These are phyloP conservation scores for Drechmeria coniospora DNA, from an alignment of 2,329 filamentous ascomycete genomes.

Conservation along the genomic window DNA sequence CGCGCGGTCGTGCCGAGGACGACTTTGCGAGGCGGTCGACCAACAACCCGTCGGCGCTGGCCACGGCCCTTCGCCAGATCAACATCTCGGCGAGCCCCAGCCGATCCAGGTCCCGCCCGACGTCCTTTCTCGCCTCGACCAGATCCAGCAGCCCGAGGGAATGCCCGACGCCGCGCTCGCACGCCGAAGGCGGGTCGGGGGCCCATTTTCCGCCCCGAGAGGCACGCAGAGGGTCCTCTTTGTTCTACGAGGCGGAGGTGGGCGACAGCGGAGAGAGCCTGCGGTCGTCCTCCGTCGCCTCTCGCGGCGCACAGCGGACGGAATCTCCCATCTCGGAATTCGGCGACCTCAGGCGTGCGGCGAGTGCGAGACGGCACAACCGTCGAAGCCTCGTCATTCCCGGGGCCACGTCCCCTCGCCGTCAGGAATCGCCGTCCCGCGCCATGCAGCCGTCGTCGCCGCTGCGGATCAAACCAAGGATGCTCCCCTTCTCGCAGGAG, in stretches of 20 bases:
- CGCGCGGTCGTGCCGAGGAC: conserved; percentile 5
- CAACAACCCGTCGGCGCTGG: conserved; percentile 34
- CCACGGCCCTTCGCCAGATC: conserved; percentile 33
- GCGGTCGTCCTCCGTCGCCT: conserved; percentile 61
- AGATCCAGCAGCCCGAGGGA: conserved; percentile 82
- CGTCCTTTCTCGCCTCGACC: conserved; percentile 49
- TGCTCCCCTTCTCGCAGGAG: conserved; percentile 42
- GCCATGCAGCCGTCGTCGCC: conserved; percentile 70
- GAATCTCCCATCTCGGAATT: conserved; percentile 88
- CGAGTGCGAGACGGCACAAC: conserved; percentile 70
- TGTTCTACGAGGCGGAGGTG: conserved; percentile 70
- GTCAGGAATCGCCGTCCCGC: conserved; percentile 80
- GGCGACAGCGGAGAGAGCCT: conserved; percentile 81
- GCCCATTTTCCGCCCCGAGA: conserved; percentile 42
- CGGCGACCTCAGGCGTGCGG: conserved; percentile 56
- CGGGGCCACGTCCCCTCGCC: conserved; percentile 59
- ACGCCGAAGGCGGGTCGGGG: conserved; percentile 40
- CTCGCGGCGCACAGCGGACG: conserved; percentile 51
- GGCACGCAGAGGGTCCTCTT: conserved; percentile 55
- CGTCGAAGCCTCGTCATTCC: conserved; percentile 76
- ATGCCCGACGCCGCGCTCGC: conserved; percentile 79
- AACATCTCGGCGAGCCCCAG: conserved; percentile 14
- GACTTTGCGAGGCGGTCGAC: conserved; percentile 7
- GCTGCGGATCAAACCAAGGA: conserved; percentile 71
- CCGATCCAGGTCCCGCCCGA: conserved; percentile 33